Conservation (phyloP, 495 filamentous ascomycete species). For the Daldinia decipiens region DNA sequence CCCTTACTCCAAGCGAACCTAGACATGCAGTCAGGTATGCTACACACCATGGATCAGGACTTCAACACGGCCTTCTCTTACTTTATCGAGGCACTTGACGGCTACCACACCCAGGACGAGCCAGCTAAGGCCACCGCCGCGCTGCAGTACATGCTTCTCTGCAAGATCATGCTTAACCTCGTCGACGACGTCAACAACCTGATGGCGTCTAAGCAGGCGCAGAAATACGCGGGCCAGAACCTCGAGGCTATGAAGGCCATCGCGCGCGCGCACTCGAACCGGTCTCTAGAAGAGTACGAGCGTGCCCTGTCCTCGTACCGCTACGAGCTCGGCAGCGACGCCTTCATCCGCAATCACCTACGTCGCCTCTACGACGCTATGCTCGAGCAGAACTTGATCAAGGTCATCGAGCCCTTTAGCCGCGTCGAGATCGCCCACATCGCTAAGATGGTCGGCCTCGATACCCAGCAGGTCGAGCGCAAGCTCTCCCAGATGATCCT, state of each 20-base stretch:
- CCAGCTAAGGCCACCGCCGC: slow-evolving; percentile 84
- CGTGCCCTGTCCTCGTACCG: slow-evolving; percentile 87
- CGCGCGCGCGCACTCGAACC: slow-evolving; percentile 91
- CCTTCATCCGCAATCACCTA: slow-evolving; percentile 95
- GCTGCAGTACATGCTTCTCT: slow-evolving; percentile 98
- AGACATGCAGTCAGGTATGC: slow-evolving; percentile 98
- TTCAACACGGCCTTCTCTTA: slow-evolving; percentile 99
- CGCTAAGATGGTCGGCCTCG: slow-evolving; percentile 94
- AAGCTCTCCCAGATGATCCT: slow-evolving; percentile 99
- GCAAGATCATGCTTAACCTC: slow-evolving; percentile 99
- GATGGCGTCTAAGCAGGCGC: slow-evolving; percentile 92
- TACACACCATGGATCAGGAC: slow-evolving; percentile 98
- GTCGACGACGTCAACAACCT: slow-evolving; percentile 94
- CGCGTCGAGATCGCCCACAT: slow-evolving; percentile 96
- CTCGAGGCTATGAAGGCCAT: slow-evolving; percentile 99
- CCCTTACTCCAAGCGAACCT: slow-evolving; percentile 93
- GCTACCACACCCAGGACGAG: slow-evolving; percentile 93
- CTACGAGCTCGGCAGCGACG: slow-evolving; percentile 89
- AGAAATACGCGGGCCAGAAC: slow-evolving; percentile 92
- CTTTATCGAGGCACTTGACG: slow-evolving; percentile 98
- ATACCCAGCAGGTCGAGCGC: slow-evolving; percentile 95
- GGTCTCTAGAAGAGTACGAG: slow-evolving; percentile 95
- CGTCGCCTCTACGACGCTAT: slow-evolving; percentile 96
- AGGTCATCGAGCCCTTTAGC: slow-evolving; percentile 98
- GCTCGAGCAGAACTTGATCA: slow-evolving; percentile 98